Conservation (phyloP, 2,329 filamentous ascomycete species). For the Colletotrichum chrysophilum region DNA sequence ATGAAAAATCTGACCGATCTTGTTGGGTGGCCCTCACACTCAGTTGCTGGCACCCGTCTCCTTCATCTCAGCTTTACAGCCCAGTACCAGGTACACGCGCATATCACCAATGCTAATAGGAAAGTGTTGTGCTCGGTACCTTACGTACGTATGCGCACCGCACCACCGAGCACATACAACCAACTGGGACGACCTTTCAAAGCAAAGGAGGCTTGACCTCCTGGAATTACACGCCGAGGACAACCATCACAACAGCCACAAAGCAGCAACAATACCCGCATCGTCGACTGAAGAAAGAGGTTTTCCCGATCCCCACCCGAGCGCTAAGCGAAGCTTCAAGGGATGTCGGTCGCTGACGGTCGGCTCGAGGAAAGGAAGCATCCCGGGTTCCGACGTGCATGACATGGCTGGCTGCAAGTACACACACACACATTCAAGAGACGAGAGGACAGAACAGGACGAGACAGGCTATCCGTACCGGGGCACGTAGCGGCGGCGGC, state of each 20-base stretch:
- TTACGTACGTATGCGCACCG: neutral
- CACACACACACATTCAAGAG: neutral
- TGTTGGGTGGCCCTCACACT: neutral
- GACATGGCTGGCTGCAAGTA: neutral
- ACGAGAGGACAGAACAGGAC: neutral
- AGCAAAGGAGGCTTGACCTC: neutral
- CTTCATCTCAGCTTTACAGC: neutral
- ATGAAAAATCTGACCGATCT: neutral
- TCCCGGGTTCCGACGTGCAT: neutral
- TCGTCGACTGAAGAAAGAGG: neutral
- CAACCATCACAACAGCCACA: neutral
- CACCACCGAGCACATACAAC: neutral
- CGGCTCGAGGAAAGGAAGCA: conserved; percentile 1
- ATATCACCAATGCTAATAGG: neutral
- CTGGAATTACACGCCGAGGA: neutral
- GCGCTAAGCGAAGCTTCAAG: neutral
- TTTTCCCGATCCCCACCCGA: neutral
- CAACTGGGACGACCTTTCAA: neutral
- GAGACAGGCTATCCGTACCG: neutral
- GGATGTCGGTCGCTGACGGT: neutral
- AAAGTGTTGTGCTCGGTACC: neutral
- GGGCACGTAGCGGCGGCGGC: neutral
- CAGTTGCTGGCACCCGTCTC: neutral
- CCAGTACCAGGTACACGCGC: neutral
- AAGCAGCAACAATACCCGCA: neutral